Evolutionary conservation across 805 yeast species (phyloP).

Genomic region (Candida wancherniae): DNA sequence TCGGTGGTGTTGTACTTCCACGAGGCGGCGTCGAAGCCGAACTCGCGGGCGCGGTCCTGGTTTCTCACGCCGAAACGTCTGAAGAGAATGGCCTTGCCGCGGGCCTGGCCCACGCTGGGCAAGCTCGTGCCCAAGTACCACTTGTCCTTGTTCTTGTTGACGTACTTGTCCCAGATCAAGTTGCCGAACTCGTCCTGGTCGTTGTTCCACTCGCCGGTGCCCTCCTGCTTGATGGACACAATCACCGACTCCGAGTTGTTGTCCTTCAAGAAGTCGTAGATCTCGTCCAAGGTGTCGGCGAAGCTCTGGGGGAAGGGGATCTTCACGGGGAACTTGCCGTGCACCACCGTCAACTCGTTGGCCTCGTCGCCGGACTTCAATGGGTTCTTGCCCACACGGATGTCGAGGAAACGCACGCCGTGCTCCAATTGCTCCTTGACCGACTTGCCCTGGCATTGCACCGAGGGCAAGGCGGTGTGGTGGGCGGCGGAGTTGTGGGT

Average conservation of each 20-base stretch:
- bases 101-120: constrained; percentile 55
- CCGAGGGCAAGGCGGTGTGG: constrained; percentile 67
- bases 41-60: constrained; percentile 35
- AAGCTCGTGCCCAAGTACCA: constrained; percentile 58
- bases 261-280: constrained; percentile 50
- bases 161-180: constrained; percentile 53
- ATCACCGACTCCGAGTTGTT: constrained; percentile 59
- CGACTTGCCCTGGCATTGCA: constrained; percentile 65
- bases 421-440: constrained; percentile 58
- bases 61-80: constrained; percentile 66
- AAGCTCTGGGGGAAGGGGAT: constrained; percentile 54
- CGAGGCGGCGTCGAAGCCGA: constrained; percentile 63
- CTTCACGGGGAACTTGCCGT: constrained; percentile 72
- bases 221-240: constrained; percentile 71
- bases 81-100: constrained; percentile 65
- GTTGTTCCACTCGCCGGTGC: constrained; percentile 60
- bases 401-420: constrained; percentile 73
- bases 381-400: constrained; percentile 58
- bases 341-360: constrained; percentile 60
- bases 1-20: constrained; percentile 65
- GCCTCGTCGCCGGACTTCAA: constrained; percentile 46
- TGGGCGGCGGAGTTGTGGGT: constrained; percentile 81
- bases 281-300: constrained; percentile 47
- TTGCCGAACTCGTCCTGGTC: constrained; percentile 61
- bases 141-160: constrained; percentile 43